Percentiles rank a stretch among this genome's conserved stretches.
These are phyloP conservation scores for Pseudocercospora crystallina DNA, from an alignment of 2,329 filamentous ascomycete genomes.

Conservation along the genomic window DNA sequence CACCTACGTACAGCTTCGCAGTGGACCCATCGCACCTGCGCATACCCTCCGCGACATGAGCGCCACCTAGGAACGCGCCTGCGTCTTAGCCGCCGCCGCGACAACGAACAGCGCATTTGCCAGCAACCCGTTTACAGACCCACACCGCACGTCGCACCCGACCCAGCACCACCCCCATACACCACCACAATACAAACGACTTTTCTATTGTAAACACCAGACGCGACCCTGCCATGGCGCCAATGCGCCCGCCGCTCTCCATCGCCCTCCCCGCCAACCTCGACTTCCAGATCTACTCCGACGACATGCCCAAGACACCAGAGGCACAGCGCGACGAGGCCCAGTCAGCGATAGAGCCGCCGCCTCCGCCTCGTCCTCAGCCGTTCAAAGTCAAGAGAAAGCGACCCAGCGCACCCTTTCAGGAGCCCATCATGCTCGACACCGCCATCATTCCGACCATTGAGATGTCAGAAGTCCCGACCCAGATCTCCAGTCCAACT, in stretches of 20 bases:
- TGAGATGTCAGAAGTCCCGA: conserved; percentile 44
- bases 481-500: conserved; percentile 30
- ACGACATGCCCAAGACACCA: conserved; percentile 47
- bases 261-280: conserved; percentile 53
- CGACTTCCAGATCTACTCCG: conserved; percentile 49
- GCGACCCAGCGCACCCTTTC: conserved; percentile 35
- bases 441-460: conserved; percentile 49
- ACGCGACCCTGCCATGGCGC: conserved; percentile 30
- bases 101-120: conserved; percentile 9
- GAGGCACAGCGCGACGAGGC: conserved; percentile 28
- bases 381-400: conserved; percentile 51
- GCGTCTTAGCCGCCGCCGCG: conserved; percentile 13
- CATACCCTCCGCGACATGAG: conserved; percentile 5
- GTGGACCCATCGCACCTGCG: not conserved
- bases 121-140: conserved; percentile 7
- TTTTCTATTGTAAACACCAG: conserved; percentile 1
- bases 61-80: conserved; percentile 6
- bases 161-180: not conserved
- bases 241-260: conserved; percentile 47
- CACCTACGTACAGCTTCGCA: not conserved
- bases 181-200: conserved; percentile 6
- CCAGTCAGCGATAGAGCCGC: conserved; percentile 35
- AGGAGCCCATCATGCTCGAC: conserved; percentile 26
- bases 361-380: conserved; percentile 48
- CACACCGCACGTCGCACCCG: conserved; percentile 3